Evolutionary conservation across 495 filamentous ascomycete genomes (phyloP).

Genomic region (Penicillium tannophilum): DNA sequence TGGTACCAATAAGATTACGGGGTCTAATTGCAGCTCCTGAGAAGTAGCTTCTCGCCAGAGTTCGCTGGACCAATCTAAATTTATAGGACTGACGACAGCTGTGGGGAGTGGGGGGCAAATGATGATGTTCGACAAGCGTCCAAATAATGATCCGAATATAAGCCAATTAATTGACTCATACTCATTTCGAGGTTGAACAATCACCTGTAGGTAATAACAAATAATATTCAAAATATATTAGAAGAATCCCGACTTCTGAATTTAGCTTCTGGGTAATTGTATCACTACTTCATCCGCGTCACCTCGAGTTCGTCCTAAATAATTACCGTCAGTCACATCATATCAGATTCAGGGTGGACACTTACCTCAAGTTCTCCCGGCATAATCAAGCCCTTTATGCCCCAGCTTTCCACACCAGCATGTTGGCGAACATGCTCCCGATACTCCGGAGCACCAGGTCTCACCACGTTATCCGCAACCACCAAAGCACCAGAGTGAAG

Average conservation of each 20-base stretch:
- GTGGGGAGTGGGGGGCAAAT: too few species aligned
- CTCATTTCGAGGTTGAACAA: too few species aligned
- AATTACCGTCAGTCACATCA: neutral
- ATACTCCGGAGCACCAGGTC: conserved; percentile 23
- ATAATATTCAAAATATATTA: neutral
- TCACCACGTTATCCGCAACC: conserved; percentile 25
- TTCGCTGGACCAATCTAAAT: too few species aligned
- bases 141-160: too few species aligned
- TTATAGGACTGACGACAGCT: too few species aligned
- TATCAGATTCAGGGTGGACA: neutral
- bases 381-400: conserved; percentile 19
- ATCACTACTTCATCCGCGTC: conserved; percentile 5
- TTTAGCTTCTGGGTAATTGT: neutral
- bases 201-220: too few species aligned
- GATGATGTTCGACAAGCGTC: too few species aligned
- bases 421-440: conserved; percentile 19
- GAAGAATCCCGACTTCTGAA: neutral
- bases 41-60: too few species aligned
- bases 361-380: conserved; percentile 20
- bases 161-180: too few species aligned
- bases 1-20: too few species aligned
- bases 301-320: conserved; percentile 24
- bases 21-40: too few species aligned
- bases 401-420: conserved; percentile 22
- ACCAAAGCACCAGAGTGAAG: conserved; percentile 12